Base-by-base conservation (phyloP, 2,329 filamentous ascomycete genomes). In the Penicillium frequentans region DNA sequence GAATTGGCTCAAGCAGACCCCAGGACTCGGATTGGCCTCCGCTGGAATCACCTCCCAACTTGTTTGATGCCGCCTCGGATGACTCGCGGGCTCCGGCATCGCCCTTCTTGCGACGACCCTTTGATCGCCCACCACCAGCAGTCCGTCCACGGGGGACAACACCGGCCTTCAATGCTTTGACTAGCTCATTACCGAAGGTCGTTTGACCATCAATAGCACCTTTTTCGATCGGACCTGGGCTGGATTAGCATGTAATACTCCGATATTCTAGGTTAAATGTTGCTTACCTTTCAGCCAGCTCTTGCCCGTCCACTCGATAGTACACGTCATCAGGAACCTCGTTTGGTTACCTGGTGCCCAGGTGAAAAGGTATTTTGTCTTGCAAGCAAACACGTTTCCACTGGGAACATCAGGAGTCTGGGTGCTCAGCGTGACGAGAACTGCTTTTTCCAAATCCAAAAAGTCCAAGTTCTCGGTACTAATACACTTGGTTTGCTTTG, bases 301-400 rank as follows among this genome's bases (percentile, higher is more conserved):
- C 82, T 98, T 99, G 66, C 93, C 93, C 3, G 89, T 88, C 96
- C 96, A 99, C 70, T 99, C 96, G 44, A 97, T 90, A 2, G 87
- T 89, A 73, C 91, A 97, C 64, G 89, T 97, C 77, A 93, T 89
- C 60, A 95, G 86, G 29, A 99, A 78, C 27, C 92, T 85, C 1
- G 96, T 99, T 39, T 86, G 80, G 68, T 96, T 96, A 60, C 87
- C 88, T 50, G 95, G 87, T 4, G 88, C 92, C 95, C 95, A 99
- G 51, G 90, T 90, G 23, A 99, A 81, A 69, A 96, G 96, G 70
- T 98, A 99, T 66, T 90, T 90, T 3, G 95, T 99, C 76, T 97
- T 98, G 46, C 91, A 90, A 37, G 85, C 84, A 70, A 99, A 99
- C 3, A 96, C 85, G 70, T 92, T 96, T 33, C 95, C 95, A 70